A percentile compares a stretch with the other conserved stretches of the same genome.
These are phyloP conservation scores for Rhexocercosporidium sp. DNA, from an alignment of 2,329 filamentous ascomycete genomes.

Conservation along the genomic window DNA sequence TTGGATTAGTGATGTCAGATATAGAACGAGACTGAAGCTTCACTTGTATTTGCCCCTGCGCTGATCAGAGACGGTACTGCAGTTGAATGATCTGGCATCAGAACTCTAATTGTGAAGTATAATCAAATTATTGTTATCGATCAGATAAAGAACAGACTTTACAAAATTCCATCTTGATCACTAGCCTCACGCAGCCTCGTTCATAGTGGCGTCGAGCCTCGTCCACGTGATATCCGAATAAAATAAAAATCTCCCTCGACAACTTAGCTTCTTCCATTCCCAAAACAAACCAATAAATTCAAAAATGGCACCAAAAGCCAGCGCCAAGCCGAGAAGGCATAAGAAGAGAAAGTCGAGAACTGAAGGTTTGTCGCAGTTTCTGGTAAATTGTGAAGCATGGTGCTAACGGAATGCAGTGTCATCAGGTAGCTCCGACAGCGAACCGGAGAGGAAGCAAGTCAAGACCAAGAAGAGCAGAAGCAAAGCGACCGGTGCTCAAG, in stretches of 20 bases:
- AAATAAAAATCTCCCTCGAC: neutral
- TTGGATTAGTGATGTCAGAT: neutral
- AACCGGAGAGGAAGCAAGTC: slow-evolving; percentile 12
- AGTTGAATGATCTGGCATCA: neutral
- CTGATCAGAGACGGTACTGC: neutral
- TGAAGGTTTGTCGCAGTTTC: slow-evolving; percentile 30
- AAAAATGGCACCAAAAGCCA: slow-evolving; percentile 27
- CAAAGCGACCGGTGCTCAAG: neutral
- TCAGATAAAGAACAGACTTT: neutral
- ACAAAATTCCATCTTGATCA: neutral
- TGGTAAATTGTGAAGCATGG: neutral
- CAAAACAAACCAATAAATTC: neutral
- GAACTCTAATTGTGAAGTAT: neutral
- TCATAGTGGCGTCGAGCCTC: neutral
- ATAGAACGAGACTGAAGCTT: neutral
- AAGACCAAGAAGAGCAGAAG: neutral
- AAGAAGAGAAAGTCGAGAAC: slow-evolving; percentile 41
- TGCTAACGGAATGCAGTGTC: slow-evolving; percentile 17
- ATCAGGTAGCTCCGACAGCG: slow-evolving; percentile 22
- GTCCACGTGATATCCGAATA: neutral
- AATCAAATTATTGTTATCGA: too few species aligned
- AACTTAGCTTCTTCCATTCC: neutral
- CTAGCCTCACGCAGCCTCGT: neutral
- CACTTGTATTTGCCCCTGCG: neutral
- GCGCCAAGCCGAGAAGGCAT: slow-evolving; percentile 33